phyloP scores from a whole-genome alignment of 2,329 filamentous ascomycete genomes.

The Cadophora gregata region DNA sequence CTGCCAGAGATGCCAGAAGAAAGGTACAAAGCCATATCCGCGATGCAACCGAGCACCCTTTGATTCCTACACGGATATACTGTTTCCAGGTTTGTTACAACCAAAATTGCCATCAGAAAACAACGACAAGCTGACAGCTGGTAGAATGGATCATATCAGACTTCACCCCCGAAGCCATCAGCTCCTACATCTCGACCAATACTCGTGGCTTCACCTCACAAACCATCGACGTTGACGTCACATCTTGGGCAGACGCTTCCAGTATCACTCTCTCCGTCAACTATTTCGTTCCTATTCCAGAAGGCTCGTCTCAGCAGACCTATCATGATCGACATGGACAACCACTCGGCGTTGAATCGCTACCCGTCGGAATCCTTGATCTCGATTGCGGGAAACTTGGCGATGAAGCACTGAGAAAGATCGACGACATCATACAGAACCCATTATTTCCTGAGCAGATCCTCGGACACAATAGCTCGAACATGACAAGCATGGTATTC shows the following conservation, averaged over 20 bases:
- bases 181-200: neutral
- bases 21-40: conserved; percentile 10
- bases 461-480: neutral
- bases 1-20: conserved; percentile 31
- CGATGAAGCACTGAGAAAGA: neutral
- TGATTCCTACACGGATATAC: neutral
- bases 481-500: conserved; percentile 8
- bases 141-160: conserved; percentile 26
- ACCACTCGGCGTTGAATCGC: conserved; percentile 28
- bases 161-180: conserved; percentile 22
- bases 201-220: neutral
- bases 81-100: conserved; percentile 28
- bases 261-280: neutral
- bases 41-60: conserved; percentile 31
- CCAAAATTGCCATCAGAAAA: neutral
- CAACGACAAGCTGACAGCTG: neutral
- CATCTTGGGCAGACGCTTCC: neutral
- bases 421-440: conserved; percentile 14
- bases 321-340: conserved; percentile 26
- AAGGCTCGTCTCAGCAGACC: conserved; percentile 9
- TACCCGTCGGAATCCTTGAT: conserved; percentile 28
- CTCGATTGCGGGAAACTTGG: neutral
- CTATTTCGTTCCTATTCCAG: conserved; percentile 24
- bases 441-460: neutral
- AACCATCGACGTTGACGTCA: neutral